Percentiles rank a stretch among this genome's conserved stretches.
phyloP scores from a whole-genome alignment of 148 eudicot species.

The Fallopia convolvulus region DNA sequence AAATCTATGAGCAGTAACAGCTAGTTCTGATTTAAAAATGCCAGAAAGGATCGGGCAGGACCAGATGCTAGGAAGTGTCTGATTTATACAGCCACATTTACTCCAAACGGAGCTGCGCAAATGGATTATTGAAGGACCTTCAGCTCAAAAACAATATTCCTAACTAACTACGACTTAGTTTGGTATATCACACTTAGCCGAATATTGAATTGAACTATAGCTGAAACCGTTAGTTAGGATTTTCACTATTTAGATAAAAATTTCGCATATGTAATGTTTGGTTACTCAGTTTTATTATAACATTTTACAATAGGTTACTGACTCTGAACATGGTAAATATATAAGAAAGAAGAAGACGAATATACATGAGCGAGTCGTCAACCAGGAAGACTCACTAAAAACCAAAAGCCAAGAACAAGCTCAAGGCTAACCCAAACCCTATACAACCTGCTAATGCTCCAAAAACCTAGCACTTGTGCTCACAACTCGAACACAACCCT shows the following conservation, averaged over 20 bases:
- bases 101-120: neutral
- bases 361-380: too few relatives aligned
- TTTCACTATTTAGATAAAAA: neutral
- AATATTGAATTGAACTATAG: neutral
- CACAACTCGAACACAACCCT: too few relatives aligned
- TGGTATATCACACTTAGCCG: neutral
- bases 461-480: too few relatives aligned
- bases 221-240: neutral
- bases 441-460: too few relatives aligned
- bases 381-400: too few relatives aligned
- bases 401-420: too few relatives aligned
- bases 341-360: too few relatives aligned
- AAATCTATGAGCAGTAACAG: neutral
- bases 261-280: neutral
- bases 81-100: conserved; percentile 1
- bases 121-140: neutral
- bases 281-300: neutral
- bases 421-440: too few relatives aligned
- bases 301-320: neutral
- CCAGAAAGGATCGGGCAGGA: neutral
- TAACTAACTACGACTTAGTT: neutral
- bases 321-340: too few relatives aligned
- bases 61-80: neutral
- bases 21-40: neutral
- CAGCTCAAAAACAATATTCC: neutral